A percentile compares a stretch with the other conserved stretches of the same genome.
These are phyloP conservation scores for Cladosporium sphaerospermum DNA, from an alignment of 2,329 filamentous ascomycete species.

Conservation along the genomic window DNA sequence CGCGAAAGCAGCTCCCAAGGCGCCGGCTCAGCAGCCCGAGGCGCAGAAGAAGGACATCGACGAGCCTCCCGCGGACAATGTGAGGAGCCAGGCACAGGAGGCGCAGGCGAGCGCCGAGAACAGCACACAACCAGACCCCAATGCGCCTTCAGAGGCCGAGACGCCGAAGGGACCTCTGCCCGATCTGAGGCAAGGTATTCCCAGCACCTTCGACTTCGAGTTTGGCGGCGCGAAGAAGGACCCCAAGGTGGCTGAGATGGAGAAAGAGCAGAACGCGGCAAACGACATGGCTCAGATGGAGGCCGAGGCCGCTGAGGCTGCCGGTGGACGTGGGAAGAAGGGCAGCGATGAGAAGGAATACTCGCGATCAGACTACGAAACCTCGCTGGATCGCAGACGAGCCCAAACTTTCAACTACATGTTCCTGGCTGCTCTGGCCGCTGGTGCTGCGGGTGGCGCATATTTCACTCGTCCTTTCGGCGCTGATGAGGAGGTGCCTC, in stretches of 20 bases:
- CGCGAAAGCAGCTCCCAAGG: background rate
- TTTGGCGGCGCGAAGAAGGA: constrained; percentile 41
- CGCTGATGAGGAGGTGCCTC: constrained; percentile 62
- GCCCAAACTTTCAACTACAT: constrained; percentile 69
- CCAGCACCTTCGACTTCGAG: constrained; percentile 81
- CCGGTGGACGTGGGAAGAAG: constrained; percentile 37
- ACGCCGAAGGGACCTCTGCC: constrained; percentile 59
- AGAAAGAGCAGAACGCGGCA: constrained; percentile 17
- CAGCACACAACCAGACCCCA: constrained; percentile 15
- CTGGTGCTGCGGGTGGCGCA: constrained; percentile 52
- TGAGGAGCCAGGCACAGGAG: constrained; percentile 22
- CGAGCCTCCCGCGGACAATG: constrained; percentile 22
- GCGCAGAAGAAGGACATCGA: constrained; percentile 26
- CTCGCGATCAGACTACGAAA: constrained; percentile 77
- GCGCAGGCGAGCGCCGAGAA: constrained; percentile 26
- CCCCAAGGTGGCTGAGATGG: constrained; percentile 13
- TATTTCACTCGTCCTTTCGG: constrained; percentile 90
- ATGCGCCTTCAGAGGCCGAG: constrained; percentile 14
- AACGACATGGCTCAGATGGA: constrained; percentile 24
- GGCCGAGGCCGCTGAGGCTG: constrained; percentile 25
- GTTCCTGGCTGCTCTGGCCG: constrained; percentile 56
- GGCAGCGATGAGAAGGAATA: constrained; percentile 54
- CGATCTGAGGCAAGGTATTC: constrained; percentile 89
- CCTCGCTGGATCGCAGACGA: constrained; percentile 78
- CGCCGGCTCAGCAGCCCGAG: constrained; percentile 21